phyloP scores from a whole-genome alignment of 1,284 basidiomycete species.

The Leccinum ponderosum region DNA sequence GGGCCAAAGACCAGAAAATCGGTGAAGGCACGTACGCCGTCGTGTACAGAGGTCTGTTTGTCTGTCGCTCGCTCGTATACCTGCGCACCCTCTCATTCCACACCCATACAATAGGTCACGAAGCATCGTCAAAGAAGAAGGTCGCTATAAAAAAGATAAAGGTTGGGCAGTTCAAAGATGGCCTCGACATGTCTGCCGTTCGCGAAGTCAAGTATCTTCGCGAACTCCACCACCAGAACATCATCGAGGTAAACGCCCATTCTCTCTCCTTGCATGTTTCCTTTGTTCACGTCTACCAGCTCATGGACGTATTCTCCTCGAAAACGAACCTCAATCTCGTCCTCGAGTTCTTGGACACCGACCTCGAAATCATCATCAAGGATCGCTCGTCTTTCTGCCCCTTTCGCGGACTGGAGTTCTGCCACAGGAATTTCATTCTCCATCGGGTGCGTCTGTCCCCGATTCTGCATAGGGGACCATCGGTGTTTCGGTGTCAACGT shows the following conservation, averaged over 20 bases:
- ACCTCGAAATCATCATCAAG: conserved; percentile 96
- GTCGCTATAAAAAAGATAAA: conserved; percentile 99
- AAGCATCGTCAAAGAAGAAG: conserved; percentile 69
- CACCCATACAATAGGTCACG: conserved; percentile 49
- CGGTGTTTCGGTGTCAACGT: conserved; percentile 3
- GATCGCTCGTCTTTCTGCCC: conserved; percentile 93
- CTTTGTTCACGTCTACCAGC: conserved; percentile 45
- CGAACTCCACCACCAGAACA: conserved; percentile 92
- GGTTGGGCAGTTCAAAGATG: conserved; percentile 96
- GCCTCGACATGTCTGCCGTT: conserved; percentile 97
- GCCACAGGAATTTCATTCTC: conserved; percentile 91
- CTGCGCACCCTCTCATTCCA: not conserved
- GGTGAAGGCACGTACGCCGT: conserved; percentile 98
- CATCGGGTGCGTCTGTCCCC: conserved; percentile 72
- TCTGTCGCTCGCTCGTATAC: not conserved
- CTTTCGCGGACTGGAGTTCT: conserved; percentile 94
- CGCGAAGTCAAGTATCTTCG: conserved; percentile 97
- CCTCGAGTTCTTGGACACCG: conserved; percentile 96
- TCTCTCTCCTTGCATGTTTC: not conserved
- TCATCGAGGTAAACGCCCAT: conserved; percentile 72
- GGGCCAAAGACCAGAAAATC: conserved; percentile 86
- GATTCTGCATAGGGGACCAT: conserved; percentile 7
- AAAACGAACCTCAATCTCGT: conserved; percentile 98
- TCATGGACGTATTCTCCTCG: conserved; percentile 96
- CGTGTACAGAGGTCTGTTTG: conserved; percentile 79